Conservation (phyloP, 805 yeast genomes). For the Maudiozyma pseudohumilis region DNA sequence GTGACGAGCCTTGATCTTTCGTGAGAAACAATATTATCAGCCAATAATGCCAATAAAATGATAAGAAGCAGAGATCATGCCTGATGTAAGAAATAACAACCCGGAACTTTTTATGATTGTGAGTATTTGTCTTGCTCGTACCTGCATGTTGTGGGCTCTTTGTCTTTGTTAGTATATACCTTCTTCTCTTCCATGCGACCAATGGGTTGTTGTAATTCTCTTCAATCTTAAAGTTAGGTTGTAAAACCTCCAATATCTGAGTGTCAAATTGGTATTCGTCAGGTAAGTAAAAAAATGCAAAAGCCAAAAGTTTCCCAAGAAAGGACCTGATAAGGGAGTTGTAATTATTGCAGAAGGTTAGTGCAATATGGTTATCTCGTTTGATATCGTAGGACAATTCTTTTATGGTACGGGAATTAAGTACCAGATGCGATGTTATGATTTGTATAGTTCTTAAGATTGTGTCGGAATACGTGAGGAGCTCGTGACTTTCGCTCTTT, state of each 20-base stretch:
- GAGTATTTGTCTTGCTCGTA: slow-evolving; percentile 3
- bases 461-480: slow-evolving; percentile 20
- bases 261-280: slow-evolving; percentile 21
- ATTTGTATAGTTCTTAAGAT: slow-evolving; percentile 20
- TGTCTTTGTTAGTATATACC: slow-evolving; percentile 2
- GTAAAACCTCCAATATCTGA: slow-evolving; percentile 10
- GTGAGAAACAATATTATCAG: slow-evolving; percentile 10
- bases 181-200: slow-evolving; percentile 18
- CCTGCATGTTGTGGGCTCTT: too few species aligned
- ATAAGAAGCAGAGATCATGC: slow-evolving; percentile 19
- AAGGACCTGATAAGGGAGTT: slow-evolving; percentile 20
- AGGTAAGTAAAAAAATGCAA: slow-evolving; percentile 23
- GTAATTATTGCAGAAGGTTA: slow-evolving; percentile 12
- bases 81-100: slow-evolving; percentile 25
- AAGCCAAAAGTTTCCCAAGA: slow-evolving; percentile 26
- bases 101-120: slow-evolving; percentile 12
- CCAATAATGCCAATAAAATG: slow-evolving; percentile 30
- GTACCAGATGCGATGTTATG: slow-evolving; percentile 19
- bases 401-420: slow-evolving; percentile 15
- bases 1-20: neutral
- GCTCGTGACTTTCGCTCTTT: slow-evolving; percentile 6
- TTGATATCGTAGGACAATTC: neutral
- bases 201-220: slow-evolving; percentile 7
- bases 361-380: neutral
- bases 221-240: slow-evolving; percentile 8